phyloP scores from a whole-genome alignment of 192 early-diverging fungal genomes.

The Coemansia sp. region DNA sequence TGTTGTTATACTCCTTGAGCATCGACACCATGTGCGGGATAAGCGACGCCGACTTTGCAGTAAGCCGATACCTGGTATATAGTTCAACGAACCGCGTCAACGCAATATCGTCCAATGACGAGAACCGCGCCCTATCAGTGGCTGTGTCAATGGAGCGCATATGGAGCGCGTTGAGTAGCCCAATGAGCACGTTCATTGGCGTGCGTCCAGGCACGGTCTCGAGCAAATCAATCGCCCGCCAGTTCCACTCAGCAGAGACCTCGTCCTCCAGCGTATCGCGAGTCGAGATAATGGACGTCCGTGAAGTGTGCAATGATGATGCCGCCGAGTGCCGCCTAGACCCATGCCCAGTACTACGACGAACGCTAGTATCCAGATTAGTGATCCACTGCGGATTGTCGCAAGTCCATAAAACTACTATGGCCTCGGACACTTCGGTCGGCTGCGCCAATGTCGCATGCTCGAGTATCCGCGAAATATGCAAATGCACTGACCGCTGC shows the following conservation, averaged over 20 bases:
- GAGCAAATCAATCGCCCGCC: slow-evolving; percentile 40
- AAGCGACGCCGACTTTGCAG: slow-evolving; percentile 31
- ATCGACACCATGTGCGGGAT: slow-evolving; percentile 34
- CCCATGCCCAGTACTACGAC: neutral
- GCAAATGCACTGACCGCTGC: slow-evolving; percentile 21
- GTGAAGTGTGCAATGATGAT: slow-evolving; percentile 31
- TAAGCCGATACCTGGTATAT: slow-evolving; percentile 28
- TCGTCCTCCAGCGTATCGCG: slow-evolving; percentile 12
- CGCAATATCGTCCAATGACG: slow-evolving; percentile 26
- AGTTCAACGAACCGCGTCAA: slow-evolving; percentile 47
- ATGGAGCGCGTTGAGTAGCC: slow-evolving; percentile 36
- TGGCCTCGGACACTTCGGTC: slow-evolving; percentile 36
- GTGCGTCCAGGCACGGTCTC: slow-evolving; percentile 40
- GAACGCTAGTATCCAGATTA: slow-evolving; percentile 12
- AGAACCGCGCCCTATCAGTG: slow-evolving; percentile 7
- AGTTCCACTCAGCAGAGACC: slow-evolving; percentile 45
- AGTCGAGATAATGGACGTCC: neutral
- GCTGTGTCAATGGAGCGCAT: slow-evolving; percentile 13
- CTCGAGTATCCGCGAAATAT: slow-evolving; percentile 31
- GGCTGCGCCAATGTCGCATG: slow-evolving; percentile 28
- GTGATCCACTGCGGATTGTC: slow-evolving; percentile 52
- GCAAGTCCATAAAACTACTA: slow-evolving; percentile 38
- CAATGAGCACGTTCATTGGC: slow-evolving; percentile 22
- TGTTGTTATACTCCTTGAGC: slow-evolving; percentile 33
- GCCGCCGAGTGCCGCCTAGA: slow-evolving; percentile 23